phyloP scores from a whole-genome alignment of 2,329 filamentous ascomycete species.

The Tolypocladium tundrense region DNA sequence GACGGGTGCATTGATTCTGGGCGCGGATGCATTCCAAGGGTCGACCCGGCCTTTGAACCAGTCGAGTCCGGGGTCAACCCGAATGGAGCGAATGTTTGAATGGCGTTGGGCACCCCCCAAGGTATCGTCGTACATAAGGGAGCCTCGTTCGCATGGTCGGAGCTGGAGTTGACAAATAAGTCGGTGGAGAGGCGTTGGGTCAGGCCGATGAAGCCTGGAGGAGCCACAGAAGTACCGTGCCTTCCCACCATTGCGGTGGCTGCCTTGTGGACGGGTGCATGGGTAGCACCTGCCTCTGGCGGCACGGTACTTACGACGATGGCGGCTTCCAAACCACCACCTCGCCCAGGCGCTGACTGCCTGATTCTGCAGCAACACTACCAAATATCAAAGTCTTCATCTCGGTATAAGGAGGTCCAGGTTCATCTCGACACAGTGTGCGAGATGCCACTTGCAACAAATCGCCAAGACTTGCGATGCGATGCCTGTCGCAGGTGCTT shows the following conservation, averaged over 20 bases:
- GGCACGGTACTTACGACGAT: background rate
- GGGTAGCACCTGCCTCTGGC: background rate
- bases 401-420: background rate
- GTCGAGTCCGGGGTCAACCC: background rate
- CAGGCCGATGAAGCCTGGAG: background rate
- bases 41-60: background rate
- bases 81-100: background rate
- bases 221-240: no score
- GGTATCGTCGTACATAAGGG: background rate
- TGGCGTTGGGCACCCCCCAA: background rate
- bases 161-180: background rate
- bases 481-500: background rate
- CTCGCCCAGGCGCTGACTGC: background rate
- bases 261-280: background rate
- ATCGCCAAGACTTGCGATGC: background rate
- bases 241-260: background rate
- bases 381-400: background rate
- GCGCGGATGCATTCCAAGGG: background rate
- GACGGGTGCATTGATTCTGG: background rate
- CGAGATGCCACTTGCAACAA: background rate
- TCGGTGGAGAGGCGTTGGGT: background rate
- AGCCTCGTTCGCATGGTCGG: background rate
- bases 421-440: background rate
- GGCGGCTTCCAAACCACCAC: background rate
- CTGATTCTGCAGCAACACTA: background rate